A percentile compares a stretch with the other conserved stretches of the same genome.
Evolutionary conservation across 345 rosid genomes (phyloP).

Genomic region (Raphanus sativus): DNA sequence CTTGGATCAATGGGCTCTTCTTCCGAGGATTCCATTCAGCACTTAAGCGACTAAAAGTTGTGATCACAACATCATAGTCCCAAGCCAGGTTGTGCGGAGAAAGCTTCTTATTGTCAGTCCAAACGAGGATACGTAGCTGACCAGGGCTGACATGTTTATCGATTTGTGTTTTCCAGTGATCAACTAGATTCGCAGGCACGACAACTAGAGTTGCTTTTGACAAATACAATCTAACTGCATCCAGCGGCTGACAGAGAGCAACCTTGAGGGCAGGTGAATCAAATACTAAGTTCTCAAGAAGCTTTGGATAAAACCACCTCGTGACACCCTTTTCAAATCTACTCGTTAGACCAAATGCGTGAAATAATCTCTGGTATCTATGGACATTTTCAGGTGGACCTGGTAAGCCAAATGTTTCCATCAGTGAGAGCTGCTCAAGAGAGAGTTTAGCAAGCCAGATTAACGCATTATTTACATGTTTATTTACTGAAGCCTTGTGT

Average conservation of each 20-base stretch:
- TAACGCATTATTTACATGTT: constrained; percentile 64
- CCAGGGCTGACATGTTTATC: constrained; percentile 71
- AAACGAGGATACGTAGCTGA: constrained; percentile 72
- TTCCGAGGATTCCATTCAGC: constrained; percentile 84
- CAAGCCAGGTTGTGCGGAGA: constrained; percentile 90
- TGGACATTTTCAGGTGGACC: constrained; percentile 58
- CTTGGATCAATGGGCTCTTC: constrained; percentile 84
- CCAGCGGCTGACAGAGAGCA: constrained; percentile 76
- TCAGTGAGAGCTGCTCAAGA: constrained; percentile 64
- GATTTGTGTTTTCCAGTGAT: constrained; percentile 93
- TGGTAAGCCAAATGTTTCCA: constrained; percentile 79
- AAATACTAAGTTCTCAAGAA: constrained; percentile 74
- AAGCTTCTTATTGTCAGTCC: constrained; percentile 65
- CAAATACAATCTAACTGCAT: constrained; percentile 73
- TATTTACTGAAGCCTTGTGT: constrained; percentile 51
- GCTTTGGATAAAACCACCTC: constrained; percentile 76
- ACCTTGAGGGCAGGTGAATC: constrained; percentile 79
- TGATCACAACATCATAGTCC: constrained; percentile 93
- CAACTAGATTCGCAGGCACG: constrained; percentile 88
- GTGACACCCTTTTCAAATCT: constrained; percentile 59
- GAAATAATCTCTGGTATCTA: constrained; percentile 62
- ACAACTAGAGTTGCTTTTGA: constrained; percentile 89
- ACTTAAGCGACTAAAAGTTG: constrained; percentile 91
- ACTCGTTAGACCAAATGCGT: constrained; percentile 76
- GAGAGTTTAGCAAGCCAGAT: constrained; percentile 76